Percentiles rank a stretch among this genome's conserved stretches.
Conservation (phyloP, 176 grass and related monocot species). For the Microstegium vimineum region DNA sequence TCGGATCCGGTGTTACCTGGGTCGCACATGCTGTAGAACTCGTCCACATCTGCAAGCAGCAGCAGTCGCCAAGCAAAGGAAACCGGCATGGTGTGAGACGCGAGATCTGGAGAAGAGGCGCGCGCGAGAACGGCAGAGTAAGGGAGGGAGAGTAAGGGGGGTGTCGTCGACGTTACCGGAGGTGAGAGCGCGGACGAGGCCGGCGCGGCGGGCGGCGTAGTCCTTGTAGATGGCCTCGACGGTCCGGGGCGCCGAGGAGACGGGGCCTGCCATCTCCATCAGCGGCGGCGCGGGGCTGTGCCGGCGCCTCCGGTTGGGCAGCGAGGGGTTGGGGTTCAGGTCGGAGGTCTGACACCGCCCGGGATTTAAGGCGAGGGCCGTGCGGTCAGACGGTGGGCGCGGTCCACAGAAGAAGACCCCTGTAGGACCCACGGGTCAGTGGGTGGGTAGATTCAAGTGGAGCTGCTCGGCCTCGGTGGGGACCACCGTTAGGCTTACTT, state of each 20-base stretch:
- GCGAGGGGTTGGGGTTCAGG: neutral
- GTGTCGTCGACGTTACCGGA: conserved; percentile 36
- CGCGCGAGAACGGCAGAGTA: neutral
- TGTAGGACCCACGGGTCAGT: neutral
- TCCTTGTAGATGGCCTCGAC: conserved; percentile 67
- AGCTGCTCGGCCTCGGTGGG: neutral
- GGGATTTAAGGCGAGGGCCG: neutral
- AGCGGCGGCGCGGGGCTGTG: neutral
- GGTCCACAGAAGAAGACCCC: neutral
- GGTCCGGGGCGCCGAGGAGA: conserved; percentile 38
- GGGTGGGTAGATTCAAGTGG: neutral
- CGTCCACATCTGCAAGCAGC: conserved; percentile 45
- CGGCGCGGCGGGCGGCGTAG: conserved; percentile 43
- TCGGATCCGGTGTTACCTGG: conserved; percentile 33
- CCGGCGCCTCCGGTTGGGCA: conserved; percentile 1
- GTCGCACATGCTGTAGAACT: conserved; percentile 53
- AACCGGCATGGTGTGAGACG: neutral
- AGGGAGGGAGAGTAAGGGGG: neutral
- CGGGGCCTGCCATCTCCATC: conserved; percentile 28
- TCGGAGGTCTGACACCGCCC: neutral
- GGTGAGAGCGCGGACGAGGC: conserved; percentile 60
- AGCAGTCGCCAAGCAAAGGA: neutral
- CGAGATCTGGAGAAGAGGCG: neutral
- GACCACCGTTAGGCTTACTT: neutral
- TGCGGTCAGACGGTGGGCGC: neutral